phyloP scores from a whole-genome alignment of 2,329 filamentous ascomycete genomes.

The Claviceps quebecensis region DNA sequence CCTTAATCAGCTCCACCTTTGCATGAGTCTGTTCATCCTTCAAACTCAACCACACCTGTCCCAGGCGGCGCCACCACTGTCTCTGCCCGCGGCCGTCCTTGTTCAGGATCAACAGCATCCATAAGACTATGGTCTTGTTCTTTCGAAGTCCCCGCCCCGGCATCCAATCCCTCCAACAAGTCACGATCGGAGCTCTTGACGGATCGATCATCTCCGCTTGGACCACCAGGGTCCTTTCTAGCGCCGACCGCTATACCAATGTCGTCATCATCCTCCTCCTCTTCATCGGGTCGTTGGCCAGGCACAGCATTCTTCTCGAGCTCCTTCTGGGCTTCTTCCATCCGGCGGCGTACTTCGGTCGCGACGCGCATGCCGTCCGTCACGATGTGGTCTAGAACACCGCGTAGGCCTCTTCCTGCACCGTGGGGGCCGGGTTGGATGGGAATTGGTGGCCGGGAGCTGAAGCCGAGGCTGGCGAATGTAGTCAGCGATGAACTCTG shows the following conservation, averaged over 20 bases:
- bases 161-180: constrained; percentile 61
- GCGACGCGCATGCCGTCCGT: constrained; percentile 95
- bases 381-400: constrained; percentile 93
- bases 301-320: constrained; percentile 69
- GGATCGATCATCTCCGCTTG: constrained; percentile 43
- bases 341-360: constrained; percentile 75
- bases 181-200: constrained; percentile 56
- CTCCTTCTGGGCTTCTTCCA: constrained; percentile 92
- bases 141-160: constrained; percentile 41
- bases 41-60: constrained; percentile 29
- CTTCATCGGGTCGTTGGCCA: constrained; percentile 50
- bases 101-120: constrained; percentile 17
- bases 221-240: constrained; percentile 18
- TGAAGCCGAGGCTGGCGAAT: constrained; percentile 59
- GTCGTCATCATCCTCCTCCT: constrained; percentile 53
- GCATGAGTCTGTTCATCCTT: constrained; percentile 16
- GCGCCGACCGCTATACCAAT: constrained; percentile 29
- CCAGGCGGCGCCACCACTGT: constrained; percentile 16
- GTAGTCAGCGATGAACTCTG: constrained; percentile 60
- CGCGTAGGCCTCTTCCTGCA: constrained; percentile 64
- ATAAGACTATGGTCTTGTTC: constrained; percentile 20
- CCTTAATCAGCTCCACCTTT: background rate
- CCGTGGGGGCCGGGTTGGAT: constrained; percentile 25
- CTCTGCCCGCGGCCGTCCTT: constrained; percentile 14
- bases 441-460: constrained; percentile 24